Base-by-base conservation (phyloP, 2,329 filamentous ascomycete genomes). In the Biscogniauxia mediterranea region DNA sequence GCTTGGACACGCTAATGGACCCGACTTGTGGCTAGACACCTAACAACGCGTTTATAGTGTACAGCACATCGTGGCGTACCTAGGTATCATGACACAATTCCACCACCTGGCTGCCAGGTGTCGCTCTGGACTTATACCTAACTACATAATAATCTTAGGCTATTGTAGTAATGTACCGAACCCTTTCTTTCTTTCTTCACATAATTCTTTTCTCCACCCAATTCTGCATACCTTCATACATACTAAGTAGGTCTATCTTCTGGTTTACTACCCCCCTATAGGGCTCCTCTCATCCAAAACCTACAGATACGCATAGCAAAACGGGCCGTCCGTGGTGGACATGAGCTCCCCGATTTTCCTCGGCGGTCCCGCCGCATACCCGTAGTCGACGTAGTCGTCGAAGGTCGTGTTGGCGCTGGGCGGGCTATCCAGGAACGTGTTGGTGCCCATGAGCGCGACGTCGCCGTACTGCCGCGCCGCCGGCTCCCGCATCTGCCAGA, bases 371-470 rank as follows among this genome's bases (percentile, higher is more conserved):
- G 52, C 66, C 3, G 70, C 68, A 26, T 66, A 70, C 9, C 64
- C 65, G 11, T 67, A 62, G 54, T 68, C 63, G 8, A 72, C 32
- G 2, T 65, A 46, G 49, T 70, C 68, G 52, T 69, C 67, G 3
- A 67, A 56, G 1, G 68, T 68, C 0, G 64, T 69, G 21, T 67
- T 62, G 0, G 66, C 58, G 19, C 62, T 68, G 3, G 67, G 64
- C 1, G 70, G 70, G 15, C 28, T 51, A 52, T 70, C 65, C 38
- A 72, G 54, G 55, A 67, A 69, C 9, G 68, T 71, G 17, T 63
- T 65, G 0, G 65, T 70, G 2, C 69, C 69, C 17, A 56, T 57
- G 50, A 72, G 56, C 5, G 66, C 67, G n/a, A 52, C 26, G 3
- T 57, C 51, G 1, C 63, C 51, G 17, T 63, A 38, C 19, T 38